Percentiles rank a stretch among this genome's conserved stretches.
These are phyloP conservation scores for Beauveria caledonica DNA, from an alignment of 2,329 filamentous ascomycete species.

Conservation along the genomic window DNA sequence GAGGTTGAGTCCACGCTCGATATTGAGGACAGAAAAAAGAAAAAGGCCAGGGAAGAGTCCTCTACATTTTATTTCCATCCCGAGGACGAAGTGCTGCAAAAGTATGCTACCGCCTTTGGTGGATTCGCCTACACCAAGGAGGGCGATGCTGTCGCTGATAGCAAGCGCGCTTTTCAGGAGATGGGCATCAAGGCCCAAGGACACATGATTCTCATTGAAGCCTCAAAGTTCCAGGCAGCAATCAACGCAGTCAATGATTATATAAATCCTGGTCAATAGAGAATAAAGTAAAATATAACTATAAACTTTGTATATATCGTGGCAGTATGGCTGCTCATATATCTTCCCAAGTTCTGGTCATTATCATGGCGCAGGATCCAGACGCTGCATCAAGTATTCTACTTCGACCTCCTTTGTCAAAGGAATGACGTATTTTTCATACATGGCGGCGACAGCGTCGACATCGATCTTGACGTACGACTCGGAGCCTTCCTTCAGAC, in stretches of 20 bases:
- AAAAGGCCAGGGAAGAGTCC: conserved; percentile 53
- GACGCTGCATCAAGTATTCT: conserved; percentile 91
- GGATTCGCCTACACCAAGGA: conserved; percentile 74
- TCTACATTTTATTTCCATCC: conserved; percentile 87
- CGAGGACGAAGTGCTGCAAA: conserved; percentile 84
- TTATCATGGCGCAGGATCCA: conserved; percentile 39
- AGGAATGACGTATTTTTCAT: conserved; percentile 88
- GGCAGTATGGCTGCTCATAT: neutral
- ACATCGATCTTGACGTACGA: conserved; percentile 77
- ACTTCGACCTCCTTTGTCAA: conserved; percentile 98
- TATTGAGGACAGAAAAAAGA: conserved; percentile 49
- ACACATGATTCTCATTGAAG: conserved; percentile 81
- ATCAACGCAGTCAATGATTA: conserved; percentile 71
- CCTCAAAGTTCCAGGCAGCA: conserved; percentile 62
- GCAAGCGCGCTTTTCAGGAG: conserved; percentile 91
- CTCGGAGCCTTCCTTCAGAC: conserved; percentile 43
- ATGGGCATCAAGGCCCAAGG: conserved; percentile 79
- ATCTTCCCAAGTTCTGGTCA: neutral
- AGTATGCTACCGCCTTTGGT: conserved; percentile 61
- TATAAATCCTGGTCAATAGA: conserved; percentile 46
- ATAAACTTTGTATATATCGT: conserved; percentile 7
- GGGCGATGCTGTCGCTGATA: conserved; percentile 75
- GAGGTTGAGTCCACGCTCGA: conserved; percentile 80
- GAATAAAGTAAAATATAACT: conserved; percentile 2
- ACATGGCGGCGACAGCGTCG: conserved; percentile 85